Evolutionary conservation across 768 basidiomycete species (phyloP).

Genomic region (Tricholoma saponaceum): DNA sequence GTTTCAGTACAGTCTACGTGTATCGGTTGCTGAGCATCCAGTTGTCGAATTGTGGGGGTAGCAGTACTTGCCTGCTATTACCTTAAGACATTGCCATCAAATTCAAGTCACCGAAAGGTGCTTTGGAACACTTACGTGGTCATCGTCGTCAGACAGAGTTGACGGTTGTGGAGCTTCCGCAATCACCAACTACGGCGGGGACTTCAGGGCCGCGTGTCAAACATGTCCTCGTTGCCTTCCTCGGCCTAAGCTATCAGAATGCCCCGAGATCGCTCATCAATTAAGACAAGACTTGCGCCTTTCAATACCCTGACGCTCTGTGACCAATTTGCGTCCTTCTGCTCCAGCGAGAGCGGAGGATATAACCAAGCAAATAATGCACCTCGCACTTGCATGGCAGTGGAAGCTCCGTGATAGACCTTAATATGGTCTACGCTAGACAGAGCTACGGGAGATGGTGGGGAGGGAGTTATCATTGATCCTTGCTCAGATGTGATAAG

Average conservation of each 20-base stretch:
- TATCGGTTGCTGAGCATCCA: too few relatives aligned
- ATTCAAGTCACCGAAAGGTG: too few relatives aligned
- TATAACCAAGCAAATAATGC: slow-evolving; percentile 50
- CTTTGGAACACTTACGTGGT: too few relatives aligned
- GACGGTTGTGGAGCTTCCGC: too few relatives aligned
- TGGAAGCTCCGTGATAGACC: slow-evolving; percentile 51
- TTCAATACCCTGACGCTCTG: slow-evolving; percentile 42
- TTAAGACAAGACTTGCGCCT: slow-evolving; percentile 42
- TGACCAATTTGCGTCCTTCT: neutral
- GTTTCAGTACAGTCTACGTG: too few relatives aligned
- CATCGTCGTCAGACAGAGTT: too few relatives aligned
- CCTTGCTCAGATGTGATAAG: neutral
- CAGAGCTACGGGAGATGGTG: slow-evolving; percentile 15
- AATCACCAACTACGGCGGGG: too few relatives aligned
- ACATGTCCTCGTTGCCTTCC: too few relatives aligned
- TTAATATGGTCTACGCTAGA: slow-evolving; percentile 48
- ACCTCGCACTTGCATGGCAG: slow-evolving; percentile 45
- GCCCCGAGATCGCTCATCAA: slow-evolving; percentile 45
- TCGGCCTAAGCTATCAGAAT: slow-evolving; percentile 33
- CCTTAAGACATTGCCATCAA: too few relatives aligned
- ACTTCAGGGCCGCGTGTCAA: too few relatives aligned
- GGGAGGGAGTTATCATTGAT: neutral
- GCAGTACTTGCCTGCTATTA: too few relatives aligned
- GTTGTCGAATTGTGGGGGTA: too few relatives aligned
- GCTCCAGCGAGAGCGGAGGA: neutral